Evolutionary conservation across 805 yeast species (phyloP).

Genomic region (Blastobotrys terrestris): DNA sequence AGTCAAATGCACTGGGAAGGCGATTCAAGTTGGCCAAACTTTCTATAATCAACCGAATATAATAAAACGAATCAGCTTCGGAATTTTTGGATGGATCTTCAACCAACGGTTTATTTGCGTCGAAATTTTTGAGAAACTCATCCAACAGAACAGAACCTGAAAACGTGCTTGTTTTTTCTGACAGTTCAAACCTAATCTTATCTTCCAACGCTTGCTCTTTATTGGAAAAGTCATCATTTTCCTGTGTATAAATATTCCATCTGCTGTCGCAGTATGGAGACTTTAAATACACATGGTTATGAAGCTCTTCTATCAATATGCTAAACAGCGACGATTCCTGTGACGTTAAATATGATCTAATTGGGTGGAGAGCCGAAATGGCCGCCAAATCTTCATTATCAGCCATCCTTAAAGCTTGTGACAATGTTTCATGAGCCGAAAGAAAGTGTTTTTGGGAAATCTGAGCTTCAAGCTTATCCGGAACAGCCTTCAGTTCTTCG

Average conservation of each 20-base stretch:
- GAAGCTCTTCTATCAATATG: slow-evolving; percentile 69
- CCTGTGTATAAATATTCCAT: slow-evolving; percentile 25
- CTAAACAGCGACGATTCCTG: slow-evolving; percentile 50
- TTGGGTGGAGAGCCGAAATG: slow-evolving; percentile 29
- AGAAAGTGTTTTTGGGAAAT: slow-evolving; percentile 67
- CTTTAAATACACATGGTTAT: slow-evolving; percentile 59
- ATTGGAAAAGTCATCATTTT: slow-evolving; percentile 15
- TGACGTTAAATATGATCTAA: slow-evolving; percentile 28
- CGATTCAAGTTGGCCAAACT: slow-evolving; percentile 57
- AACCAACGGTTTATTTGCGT: slow-evolving; percentile 11
- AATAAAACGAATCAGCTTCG: slow-evolving; percentile 45
- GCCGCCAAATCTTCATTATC: slow-evolving; percentile 26
- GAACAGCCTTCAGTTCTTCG: slow-evolving; percentile 50
- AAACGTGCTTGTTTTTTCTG: slow-evolving; percentile 17
- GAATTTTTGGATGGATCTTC: slow-evolving; percentile 32
- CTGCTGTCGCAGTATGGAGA: slow-evolving; percentile 31
- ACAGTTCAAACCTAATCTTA: slow-evolving; percentile 21
- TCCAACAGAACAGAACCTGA: slow-evolving; percentile 22
- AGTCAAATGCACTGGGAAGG: slow-evolving; percentile 50
- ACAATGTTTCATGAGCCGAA: slow-evolving; percentile 54
- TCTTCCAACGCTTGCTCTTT: slow-evolving; percentile 23
- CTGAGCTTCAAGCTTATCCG: slow-evolving; percentile 57
- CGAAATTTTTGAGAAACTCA: slow-evolving; percentile 16
- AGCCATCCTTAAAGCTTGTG: slow-evolving; percentile 34
- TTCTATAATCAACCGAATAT: slow-evolving; percentile 46